phyloP scores from a whole-genome alignment of 805 yeast genomes.

The Wickerhamiella vanderwaltii region DNA sequence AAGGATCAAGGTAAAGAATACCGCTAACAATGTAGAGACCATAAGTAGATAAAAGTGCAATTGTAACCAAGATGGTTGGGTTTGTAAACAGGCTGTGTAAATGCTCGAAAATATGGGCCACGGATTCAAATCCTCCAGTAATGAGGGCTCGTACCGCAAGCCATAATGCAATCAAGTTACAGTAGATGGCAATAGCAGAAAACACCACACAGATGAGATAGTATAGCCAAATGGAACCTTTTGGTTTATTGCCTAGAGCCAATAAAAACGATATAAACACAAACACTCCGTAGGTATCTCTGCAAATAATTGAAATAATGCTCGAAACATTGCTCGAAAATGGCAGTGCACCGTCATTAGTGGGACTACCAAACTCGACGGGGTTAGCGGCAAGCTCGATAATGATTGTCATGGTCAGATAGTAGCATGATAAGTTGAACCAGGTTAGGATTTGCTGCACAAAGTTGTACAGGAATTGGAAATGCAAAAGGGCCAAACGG shows the following conservation, averaged over 20 bases:
- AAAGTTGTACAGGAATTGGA: constrained; percentile 46
- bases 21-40: constrained; percentile 50
- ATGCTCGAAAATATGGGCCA: constrained; percentile 18
- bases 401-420: constrained; percentile 49
- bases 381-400: constrained; percentile 36
- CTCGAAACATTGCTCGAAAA: constrained; percentile 25
- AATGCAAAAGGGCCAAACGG: constrained; percentile 40
- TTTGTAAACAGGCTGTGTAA: constrained; percentile 25
- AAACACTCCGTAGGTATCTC: constrained; percentile 46
- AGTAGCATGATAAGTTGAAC: constrained; percentile 54
- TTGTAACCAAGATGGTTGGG: constrained; percentile 44
- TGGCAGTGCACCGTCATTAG: constrained; percentile 32
- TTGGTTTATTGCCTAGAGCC: constrained; percentile 54
- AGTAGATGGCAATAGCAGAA: constrained; percentile 49
- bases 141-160: constrained; percentile 40
- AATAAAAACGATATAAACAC: constrained; percentile 47
- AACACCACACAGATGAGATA: constrained; percentile 42
- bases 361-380: constrained; percentile 32
- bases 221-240: constrained; percentile 46
- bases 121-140: constrained; percentile 25
- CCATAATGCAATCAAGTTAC: constrained; percentile 45
- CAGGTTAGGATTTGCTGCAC: constrained; percentile 45
- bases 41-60: constrained; percentile 48
- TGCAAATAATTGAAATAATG: constrained; percentile 39
- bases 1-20: constrained; percentile 48